These are phyloP conservation scores for Rhodotorula diobovata DNA, from an alignment of 768 basidiomycete genomes.

Conservation along the genomic window DNA sequence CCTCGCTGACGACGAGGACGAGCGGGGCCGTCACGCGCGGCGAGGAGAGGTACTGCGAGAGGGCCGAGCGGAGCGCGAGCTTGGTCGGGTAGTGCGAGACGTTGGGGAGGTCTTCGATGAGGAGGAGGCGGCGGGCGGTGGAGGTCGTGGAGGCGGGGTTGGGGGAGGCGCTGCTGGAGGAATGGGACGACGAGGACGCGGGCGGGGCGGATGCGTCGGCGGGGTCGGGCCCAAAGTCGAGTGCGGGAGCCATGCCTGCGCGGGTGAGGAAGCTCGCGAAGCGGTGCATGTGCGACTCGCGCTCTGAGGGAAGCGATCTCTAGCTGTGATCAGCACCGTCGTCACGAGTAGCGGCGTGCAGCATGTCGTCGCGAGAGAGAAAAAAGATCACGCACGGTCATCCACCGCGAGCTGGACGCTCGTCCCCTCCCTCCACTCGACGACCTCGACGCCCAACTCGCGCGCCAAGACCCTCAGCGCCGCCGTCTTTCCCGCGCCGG, in stretches of 20 bases:
- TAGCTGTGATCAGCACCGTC: too few species aligned
- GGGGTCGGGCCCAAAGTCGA: constrained; percentile 32
- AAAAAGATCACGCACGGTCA: neutral
- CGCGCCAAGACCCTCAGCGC: constrained; percentile 68
- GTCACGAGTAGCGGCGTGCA: too few species aligned
- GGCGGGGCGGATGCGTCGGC: neutral
- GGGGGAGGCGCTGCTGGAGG: neutral
- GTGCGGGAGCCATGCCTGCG: constrained; percentile 69
- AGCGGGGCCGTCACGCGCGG: constrained; percentile 56
- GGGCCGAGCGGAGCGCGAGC: constrained; percentile 68
- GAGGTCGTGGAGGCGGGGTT: too few species aligned
- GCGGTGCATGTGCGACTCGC: constrained; percentile 36
- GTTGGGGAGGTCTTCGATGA: constrained; percentile 63
- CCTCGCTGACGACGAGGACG: constrained; percentile 76
- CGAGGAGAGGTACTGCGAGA: constrained; percentile 51
- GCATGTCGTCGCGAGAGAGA: too few species aligned
- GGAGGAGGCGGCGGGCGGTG: constrained; percentile 29
- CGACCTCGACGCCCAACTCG: constrained; percentile 70
- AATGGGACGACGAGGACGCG: constrained; percentile 4
- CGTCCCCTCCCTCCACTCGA: constrained; percentile 57
- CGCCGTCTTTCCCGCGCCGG: constrained; percentile 85
- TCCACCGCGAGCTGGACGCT: neutral
- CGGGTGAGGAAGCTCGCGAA: constrained; percentile 46
- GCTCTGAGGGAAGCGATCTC: too few species aligned
- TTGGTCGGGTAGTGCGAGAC: constrained; percentile 64